phyloP scores from a whole-genome alignment of 495 filamentous ascomycete genomes.

The Hypomontagnella submonticulosa region DNA sequence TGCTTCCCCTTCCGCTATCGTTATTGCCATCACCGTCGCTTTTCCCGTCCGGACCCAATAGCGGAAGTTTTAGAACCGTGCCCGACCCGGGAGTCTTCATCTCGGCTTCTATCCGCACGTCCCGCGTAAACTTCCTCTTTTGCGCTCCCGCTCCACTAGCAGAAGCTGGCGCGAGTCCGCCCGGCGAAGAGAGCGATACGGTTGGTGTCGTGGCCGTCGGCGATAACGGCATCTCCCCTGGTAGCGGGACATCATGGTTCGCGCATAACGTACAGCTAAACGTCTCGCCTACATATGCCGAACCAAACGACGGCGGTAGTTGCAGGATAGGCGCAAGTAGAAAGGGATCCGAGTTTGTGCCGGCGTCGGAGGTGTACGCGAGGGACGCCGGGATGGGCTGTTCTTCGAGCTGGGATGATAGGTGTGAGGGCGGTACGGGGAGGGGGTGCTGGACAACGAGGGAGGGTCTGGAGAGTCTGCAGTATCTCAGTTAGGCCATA shows the following conservation, averaged over 20 bases:
- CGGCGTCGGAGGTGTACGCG: constrained; percentile 51
- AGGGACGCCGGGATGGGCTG: constrained; percentile 57
- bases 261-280: constrained; percentile 95
- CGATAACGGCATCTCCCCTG: constrained; percentile 21
- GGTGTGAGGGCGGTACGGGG: constrained; percentile 43
- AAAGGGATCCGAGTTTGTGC: constrained; percentile 59
- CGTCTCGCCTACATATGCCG: constrained; percentile 93
- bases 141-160: constrained; percentile 25
- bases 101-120: constrained; percentile 85
- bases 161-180: constrained; percentile 3
- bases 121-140: constrained; percentile 68
- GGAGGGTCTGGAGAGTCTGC: constrained; percentile 64
- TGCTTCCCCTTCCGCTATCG: constrained; percentile 2
- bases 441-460: constrained; percentile 64
- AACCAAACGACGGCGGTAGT: constrained; percentile 92
- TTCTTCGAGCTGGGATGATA: constrained; percentile 18
- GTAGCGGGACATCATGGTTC: constrained; percentile 78
- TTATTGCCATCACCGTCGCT: constrained; percentile 7
- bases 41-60: constrained; percentile 30
- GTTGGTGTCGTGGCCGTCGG: background rate
- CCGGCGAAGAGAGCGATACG: background rate
- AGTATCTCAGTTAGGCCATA: background rate
- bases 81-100: constrained; percentile 83
- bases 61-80: constrained; percentile 44
- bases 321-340: constrained; percentile 72